Conservation (phyloP, 2,329 filamentous ascomycete genomes). For the Cryoendolithus antarcticus region DNA sequence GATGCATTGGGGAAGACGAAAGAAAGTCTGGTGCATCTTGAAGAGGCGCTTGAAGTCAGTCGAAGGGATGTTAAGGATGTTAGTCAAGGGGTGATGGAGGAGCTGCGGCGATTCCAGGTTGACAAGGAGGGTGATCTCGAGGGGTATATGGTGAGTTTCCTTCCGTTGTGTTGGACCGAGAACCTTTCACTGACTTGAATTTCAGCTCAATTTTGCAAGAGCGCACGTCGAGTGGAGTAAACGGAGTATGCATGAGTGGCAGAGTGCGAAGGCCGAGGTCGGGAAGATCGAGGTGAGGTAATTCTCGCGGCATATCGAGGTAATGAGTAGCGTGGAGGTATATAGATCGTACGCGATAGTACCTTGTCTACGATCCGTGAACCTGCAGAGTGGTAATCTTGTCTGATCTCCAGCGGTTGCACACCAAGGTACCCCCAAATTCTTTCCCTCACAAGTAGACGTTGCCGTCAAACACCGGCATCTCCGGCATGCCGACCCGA, state of each 20-base stretch:
- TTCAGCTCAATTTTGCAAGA: no score
- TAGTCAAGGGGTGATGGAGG: conserved; percentile 73
- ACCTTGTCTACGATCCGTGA: no score
- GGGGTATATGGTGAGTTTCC: conserved; percentile 75
- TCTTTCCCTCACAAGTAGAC: no score
- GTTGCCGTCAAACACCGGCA: no score
- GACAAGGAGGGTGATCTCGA: conserved; percentile 93
- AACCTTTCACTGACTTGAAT: no score
- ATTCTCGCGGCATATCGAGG: neutral
- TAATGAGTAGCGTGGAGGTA: neutral
- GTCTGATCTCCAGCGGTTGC: no score
- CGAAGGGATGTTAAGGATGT: conserved; percentile 90
- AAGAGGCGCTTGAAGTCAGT: conserved; percentile 79
- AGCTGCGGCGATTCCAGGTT: conserved; percentile 81
- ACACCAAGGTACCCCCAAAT: no score
- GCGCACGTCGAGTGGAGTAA: conserved; percentile 89
- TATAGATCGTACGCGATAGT: no score
- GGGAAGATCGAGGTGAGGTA: conserved; percentile 59
- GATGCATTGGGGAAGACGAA: conserved; percentile 94
- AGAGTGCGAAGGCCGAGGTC: conserved; percentile 76
- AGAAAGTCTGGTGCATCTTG: conserved; percentile 73
- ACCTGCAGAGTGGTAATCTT: no score
- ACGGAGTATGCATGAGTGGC: conserved; percentile 84
- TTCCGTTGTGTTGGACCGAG: neutral
- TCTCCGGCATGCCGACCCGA: no score